phyloP scores from a whole-genome alignment of 1,139 yeast genomes.

The Candida tetrigidarum region DNA sequence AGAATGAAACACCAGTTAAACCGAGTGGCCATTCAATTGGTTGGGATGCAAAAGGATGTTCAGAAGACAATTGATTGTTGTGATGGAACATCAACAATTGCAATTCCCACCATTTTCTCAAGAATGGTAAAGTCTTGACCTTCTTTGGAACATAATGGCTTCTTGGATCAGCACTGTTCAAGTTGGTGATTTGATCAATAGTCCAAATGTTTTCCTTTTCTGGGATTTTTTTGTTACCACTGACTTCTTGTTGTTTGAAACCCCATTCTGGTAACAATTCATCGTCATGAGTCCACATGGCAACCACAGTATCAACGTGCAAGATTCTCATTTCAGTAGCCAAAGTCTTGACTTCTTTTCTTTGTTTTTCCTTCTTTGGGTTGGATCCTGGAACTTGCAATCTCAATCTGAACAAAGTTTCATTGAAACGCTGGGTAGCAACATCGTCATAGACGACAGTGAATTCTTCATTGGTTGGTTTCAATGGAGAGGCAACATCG shows the following conservation, averaged over 20 bases:
- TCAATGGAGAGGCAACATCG: slow-evolving; percentile 97
- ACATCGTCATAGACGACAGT: slow-evolving; percentile 72
- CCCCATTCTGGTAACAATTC: slow-evolving; percentile 94
- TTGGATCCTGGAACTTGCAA: slow-evolving; percentile 38
- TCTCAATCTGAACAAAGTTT: slow-evolving; percentile 80
- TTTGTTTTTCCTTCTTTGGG: slow-evolving; percentile 44
- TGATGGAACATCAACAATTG: slow-evolving; percentile 91
- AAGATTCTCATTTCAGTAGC: slow-evolving; percentile 69
- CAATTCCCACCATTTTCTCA: slow-evolving; percentile 86
- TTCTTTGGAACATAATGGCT: slow-evolving; percentile 59
- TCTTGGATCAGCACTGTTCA: slow-evolving; percentile 62
- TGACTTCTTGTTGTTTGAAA: slow-evolving; percentile 86
- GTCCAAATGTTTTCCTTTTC: slow-evolving; percentile 76
- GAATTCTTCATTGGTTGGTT: slow-evolving; percentile 90
- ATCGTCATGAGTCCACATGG: slow-evolving; percentile 94
- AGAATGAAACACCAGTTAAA: slow-evolving; percentile 90
- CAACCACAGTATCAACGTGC: slow-evolving; percentile 87
- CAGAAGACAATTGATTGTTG: slow-evolving; percentile 82
- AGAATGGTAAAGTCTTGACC: slow-evolving; percentile 66
- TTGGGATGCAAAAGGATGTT: slow-evolving; percentile 95
- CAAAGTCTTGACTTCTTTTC: slow-evolving; percentile 65
- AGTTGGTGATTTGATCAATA: slow-evolving; percentile 70
- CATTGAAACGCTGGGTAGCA: slow-evolving; percentile 52
- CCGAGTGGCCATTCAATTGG: slow-evolving; percentile 97
- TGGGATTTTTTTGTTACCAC: slow-evolving; percentile 83